A percentile compares a stretch with the other conserved stretches of the same genome.
phyloP scores from a whole-genome alignment of 2,329 filamentous ascomycete genomes.

The Dactylella cylindrospora region DNA sequence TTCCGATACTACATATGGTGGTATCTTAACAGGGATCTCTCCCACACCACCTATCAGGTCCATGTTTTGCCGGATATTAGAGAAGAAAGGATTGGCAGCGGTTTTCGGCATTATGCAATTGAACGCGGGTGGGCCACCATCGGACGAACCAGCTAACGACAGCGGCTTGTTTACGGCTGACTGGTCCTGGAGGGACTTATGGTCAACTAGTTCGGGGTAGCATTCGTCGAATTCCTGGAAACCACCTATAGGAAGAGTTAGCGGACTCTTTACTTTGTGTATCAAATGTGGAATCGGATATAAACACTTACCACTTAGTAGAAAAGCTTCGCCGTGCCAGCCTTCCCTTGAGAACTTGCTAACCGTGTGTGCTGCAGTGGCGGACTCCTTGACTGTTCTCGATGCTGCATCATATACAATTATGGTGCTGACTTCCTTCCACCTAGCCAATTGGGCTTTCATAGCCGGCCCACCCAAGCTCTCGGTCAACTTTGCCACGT shows the following conservation, averaged over 20 bases:
- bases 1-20: conserved; percentile 45
- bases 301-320: conserved; percentile 60
- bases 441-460: conserved; percentile 71
- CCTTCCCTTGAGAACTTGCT: conserved; percentile 90
- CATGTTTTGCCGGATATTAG: conserved; percentile 95
- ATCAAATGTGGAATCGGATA: neutral
- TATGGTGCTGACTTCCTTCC: conserved; percentile 73
- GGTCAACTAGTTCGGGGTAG: conserved; percentile 67
- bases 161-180: conserved; percentile 55
- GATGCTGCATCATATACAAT: conserved; percentile 85
- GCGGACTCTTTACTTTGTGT: neutral
- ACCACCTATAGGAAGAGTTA: conserved; percentile 60
- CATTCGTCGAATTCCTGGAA: conserved; percentile 71
- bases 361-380: conserved; percentile 78
- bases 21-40: conserved; percentile 59
- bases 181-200: conserved; percentile 52
- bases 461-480: conserved; percentile 76
- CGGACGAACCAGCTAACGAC: conserved; percentile 49
- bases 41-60: conserved; percentile 91
- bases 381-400: conserved; percentile 74
- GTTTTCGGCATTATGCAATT: conserved; percentile 68
- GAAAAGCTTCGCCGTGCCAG: conserved; percentile 70
- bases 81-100: conserved; percentile 84
- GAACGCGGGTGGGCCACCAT: conserved; percentile 70
- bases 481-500: conserved; percentile 79